phyloP scores from a whole-genome alignment of 257 asterid species.

The Solanum corneliomulleri region DNA sequence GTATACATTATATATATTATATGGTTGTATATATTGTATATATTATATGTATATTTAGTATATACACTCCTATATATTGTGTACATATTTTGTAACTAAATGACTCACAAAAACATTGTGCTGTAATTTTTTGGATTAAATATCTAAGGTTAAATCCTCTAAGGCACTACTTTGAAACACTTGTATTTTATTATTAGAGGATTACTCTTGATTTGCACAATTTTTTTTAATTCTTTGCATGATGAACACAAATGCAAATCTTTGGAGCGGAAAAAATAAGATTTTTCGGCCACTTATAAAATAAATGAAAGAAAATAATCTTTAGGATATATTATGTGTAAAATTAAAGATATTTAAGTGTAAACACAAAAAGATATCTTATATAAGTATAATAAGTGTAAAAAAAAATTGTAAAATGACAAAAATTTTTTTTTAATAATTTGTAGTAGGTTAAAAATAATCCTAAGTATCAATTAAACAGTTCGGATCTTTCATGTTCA shows the following conservation, averaged over 20 bases:
- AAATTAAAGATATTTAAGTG: too few species aligned
- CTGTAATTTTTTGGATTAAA: background rate
- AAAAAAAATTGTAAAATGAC: background rate
- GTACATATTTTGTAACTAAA: background rate
- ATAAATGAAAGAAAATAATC: too few species aligned
- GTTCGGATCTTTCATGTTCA: background rate
- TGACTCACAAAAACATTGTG: background rate
- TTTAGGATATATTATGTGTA: too few species aligned
- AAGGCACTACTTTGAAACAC: background rate
- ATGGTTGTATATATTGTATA: background rate
- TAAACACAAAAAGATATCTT: too few species aligned
- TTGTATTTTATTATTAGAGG: background rate
- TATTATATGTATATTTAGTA: background rate
- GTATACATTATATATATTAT: background rate
- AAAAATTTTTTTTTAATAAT: background rate
- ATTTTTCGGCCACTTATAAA: too few species aligned
- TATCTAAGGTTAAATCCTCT: background rate
- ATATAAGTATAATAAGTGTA: too few species aligned
- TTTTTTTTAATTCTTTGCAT: background rate
- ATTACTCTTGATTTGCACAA: background rate
- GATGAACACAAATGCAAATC: background rate
- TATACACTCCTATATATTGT: background rate
- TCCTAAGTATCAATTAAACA: background rate
- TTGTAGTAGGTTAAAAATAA: background rate
- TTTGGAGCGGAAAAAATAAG: too few species aligned